A percentile compares a stretch with the other conserved stretches of the same genome.
These are phyloP conservation scores for Rachicladosporium sp. DNA, from an alignment of 2,329 filamentous ascomycete genomes.

Conservation along the genomic window DNA sequence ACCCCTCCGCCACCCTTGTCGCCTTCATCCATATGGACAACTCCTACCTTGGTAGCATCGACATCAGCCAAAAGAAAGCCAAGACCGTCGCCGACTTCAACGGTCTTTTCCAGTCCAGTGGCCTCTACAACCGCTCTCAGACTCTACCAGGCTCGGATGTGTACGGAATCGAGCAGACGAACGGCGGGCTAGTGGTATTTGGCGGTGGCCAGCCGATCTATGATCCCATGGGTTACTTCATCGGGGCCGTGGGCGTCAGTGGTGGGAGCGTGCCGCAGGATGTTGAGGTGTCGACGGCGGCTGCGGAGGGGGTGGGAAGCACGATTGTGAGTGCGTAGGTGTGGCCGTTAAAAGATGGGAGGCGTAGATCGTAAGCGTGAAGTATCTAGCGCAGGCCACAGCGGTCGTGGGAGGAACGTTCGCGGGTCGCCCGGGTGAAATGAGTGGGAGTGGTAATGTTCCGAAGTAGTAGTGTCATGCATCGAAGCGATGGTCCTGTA, in stretches of 20 bases:
- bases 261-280: constrained; percentile 19
- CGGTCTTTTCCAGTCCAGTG: constrained; percentile 16
- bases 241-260: constrained; percentile 19
- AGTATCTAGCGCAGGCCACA: too few relatives aligned
- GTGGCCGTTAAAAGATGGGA: too few relatives aligned
- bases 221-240: constrained; percentile 15
- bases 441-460: too few relatives aligned
- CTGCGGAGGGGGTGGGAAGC: constrained; percentile 8
- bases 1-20: constrained; percentile 17
- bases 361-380: too few relatives aligned
- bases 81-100: constrained; percentile 19
- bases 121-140: constrained; percentile 14
- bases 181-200: constrained; percentile 19
- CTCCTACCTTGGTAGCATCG: constrained; percentile 16
- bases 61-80: constrained; percentile 20
- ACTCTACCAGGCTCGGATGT: constrained; percentile 11
- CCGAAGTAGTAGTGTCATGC: too few relatives aligned
- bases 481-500: too few relatives aligned
- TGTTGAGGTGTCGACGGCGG: constrained; percentile 9
- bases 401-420: too few relatives aligned
- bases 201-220: constrained; percentile 18
- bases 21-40: constrained; percentile 22
- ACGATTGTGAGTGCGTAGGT: constrained; percentile 2
- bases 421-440: too few relatives aligned
- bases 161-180: constrained; percentile 16